A percentile compares a stretch with the other conserved stretches of the same genome.
Conservation (phyloP, 345 rosid species). For the Heritiera littoralis region DNA sequence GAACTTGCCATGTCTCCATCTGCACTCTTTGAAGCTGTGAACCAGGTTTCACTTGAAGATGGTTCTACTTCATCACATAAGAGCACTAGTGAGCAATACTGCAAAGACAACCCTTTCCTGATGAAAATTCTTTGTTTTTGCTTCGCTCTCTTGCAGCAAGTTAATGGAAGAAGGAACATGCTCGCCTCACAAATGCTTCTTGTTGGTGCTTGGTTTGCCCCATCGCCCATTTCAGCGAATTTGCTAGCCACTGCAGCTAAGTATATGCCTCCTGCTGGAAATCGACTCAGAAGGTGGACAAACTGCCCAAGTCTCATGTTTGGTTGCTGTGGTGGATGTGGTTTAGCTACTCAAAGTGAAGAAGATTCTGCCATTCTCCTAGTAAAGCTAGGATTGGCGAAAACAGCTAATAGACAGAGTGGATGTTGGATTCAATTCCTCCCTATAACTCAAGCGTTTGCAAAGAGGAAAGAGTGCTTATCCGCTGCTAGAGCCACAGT, state of each 20-base stretch:
- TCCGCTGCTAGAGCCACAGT: slow-evolving; percentile 68
- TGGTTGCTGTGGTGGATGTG: slow-evolving; percentile 64
- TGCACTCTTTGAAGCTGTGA: slow-evolving; percentile 70
- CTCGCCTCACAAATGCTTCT: slow-evolving; percentile 76
- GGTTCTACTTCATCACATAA: slow-evolving; percentile 41
- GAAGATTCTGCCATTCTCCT: slow-evolving; percentile 75
- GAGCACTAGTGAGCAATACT: slow-evolving; percentile 56
- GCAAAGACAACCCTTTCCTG: slow-evolving; percentile 67
- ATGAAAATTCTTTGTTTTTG: slow-evolving; percentile 62
- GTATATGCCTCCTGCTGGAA: slow-evolving; percentile 55
- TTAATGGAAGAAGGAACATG: slow-evolving; percentile 57
- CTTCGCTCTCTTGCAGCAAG: slow-evolving; percentile 63
- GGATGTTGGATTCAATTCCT: slow-evolving; percentile 87
- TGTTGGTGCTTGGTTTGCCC: slow-evolving; percentile 91
- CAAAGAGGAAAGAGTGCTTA: slow-evolving; percentile 57
- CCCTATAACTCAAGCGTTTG: slow-evolving; percentile 63
- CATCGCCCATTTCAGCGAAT: slow-evolving; percentile 58
- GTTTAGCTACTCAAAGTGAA: slow-evolving; percentile 68
- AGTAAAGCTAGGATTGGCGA: slow-evolving; percentile 72
- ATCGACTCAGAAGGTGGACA: slow-evolving; percentile 59
- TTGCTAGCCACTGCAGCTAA: slow-evolving; percentile 71
- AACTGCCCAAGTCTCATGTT: slow-evolving; percentile 55
- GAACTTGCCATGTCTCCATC: slow-evolving; percentile 74
- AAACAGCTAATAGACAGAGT: slow-evolving; percentile 52
- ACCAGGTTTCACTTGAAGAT: slow-evolving; percentile 59